These are phyloP conservation scores for Trichosporon faecale DNA, from an alignment of 1,284 basidiomycete genomes.

Conservation along the genomic window DNA sequence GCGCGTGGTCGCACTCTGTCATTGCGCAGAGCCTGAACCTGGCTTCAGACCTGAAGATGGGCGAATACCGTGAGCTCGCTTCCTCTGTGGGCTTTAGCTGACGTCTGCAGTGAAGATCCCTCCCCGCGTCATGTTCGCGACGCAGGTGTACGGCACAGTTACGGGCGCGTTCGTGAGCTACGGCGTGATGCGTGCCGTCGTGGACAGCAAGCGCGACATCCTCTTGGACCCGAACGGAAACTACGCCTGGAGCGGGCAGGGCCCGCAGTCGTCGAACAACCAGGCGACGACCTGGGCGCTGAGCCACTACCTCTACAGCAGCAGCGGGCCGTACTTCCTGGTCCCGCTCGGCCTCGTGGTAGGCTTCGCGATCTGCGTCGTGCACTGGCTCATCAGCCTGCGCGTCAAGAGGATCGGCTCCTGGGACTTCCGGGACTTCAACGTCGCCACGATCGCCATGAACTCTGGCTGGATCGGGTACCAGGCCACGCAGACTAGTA, in stretches of 20 bases:
- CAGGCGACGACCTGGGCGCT: slow-evolving; percentile 29
- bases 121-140: slow-evolving; percentile 30
- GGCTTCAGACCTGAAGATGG: slow-evolving; percentile 29
- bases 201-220: slow-evolving; percentile 30
- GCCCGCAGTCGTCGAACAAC: slow-evolving; percentile 23
- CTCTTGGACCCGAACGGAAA: slow-evolving; percentile 25
- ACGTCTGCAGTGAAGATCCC: slow-evolving; percentile 36
- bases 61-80: slow-evolving; percentile 23
- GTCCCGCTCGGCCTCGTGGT: slow-evolving; percentile 25
- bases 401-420: slow-evolving; percentile 20
- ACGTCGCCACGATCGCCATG: slow-evolving; percentile 24
- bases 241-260: slow-evolving; percentile 22
- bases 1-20: slow-evolving; percentile 27
- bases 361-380: slow-evolving; percentile 21
- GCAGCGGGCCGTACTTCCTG: slow-evolving; percentile 16
- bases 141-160: slow-evolving; percentile 33
- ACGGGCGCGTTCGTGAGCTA: slow-evolving; percentile 37
- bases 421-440: slow-evolving; percentile 19
- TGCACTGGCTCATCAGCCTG: slow-evolving; percentile 19
- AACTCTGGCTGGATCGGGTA: slow-evolving; percentile 23
- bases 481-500: slow-evolving; percentile 28
- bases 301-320: slow-evolving; percentile 23
- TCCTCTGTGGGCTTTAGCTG: background rate
- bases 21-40: slow-evolving; percentile 28
- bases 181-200: slow-evolving; percentile 32